Evolutionary conservation across 768 basidiomycete genomes (phyloP), one percentile per base, ranked within the genome.

Genomic region (Plicaturopsis crispa): DNA sequence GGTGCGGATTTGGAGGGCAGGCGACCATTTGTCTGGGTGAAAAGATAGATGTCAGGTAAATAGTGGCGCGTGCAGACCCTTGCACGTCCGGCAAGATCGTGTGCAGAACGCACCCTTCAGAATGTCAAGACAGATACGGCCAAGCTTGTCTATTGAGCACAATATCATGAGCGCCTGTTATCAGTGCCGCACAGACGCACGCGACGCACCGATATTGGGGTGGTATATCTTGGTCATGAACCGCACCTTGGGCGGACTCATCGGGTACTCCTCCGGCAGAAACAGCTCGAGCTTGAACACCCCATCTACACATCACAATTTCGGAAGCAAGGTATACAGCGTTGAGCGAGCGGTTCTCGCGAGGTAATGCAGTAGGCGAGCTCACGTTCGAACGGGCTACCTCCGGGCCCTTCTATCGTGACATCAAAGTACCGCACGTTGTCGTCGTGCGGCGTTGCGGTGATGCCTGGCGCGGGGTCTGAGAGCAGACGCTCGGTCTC

Each of bases 1-100:
- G 2, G 96, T 99, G 49, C 96, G 84, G 64, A 99, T 99, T 60
- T 99, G 96, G 13, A 99, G 72, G 0, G 96, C 96, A 14, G 96
- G 96, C 7, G 92, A 96, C 96, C 96, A 99, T 70, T 98, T 98
- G 63, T 99, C 96, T 91, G 51, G n/a, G 43, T n/a, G n/a, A n/a
- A n/a, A 16, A 46, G 22, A 28, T 34, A 16, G 30, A 39, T 28
- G 14, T 28, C 26, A 28, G n/a, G 26, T 28, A 28, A 28, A 28
- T 28, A 8, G 26, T 28, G 14, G 10, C 26, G 26, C 14, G 26
- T 8, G 8, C 26, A 28, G 8, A 28, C 2, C 17, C 5, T 11
- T 16, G 24, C 10, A 28, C 8, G 8, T 28, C 14, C 26, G 26
- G 26, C 26, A 8, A 28, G 26, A n/a, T n/a, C n/a, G n/a, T n/a